Evolutionary conservation across 495 filamentous ascomycete genomes (phyloP), one percentile per base, ranked within the genome.

Genomic region (Trichoderma asperelloides): DNA sequence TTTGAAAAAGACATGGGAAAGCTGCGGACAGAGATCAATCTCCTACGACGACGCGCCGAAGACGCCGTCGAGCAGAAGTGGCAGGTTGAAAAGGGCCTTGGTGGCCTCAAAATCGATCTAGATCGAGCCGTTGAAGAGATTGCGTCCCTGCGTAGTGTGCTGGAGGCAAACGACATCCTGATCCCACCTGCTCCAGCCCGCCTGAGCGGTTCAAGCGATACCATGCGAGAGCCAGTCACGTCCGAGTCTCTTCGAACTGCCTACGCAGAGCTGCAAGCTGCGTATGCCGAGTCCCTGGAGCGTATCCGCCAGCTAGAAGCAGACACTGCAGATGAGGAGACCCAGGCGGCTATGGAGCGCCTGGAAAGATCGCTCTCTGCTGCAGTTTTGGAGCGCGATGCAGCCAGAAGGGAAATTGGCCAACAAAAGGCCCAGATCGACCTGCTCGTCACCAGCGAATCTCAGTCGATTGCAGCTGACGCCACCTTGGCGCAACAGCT

Each of bases 51-150:
- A 66, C 88, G 96, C 65, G 93, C 96, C 28, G 93, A 98, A 70
- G 95, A 98, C 66, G 96, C 95, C 25, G 82, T 97, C n/a, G 92
- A 96, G 71, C 90, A 93, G 72, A 98, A 97, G 79, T 97, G 89
- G 85, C 89, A 95, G 77, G 94, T 93, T 67, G 95, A 98, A 77
- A 96, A 96, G 77, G 92, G 93, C 28, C 82, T 98, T 16, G 85
- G 88, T 67, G 93, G 94, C 51, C 80, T 98, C 69, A 96, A 96
- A 77, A 97, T 97, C 90, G 95, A 98, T 74, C 85, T 98, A 37
- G 96, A 98, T 73, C 90, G 93, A 68, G 92, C 95, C 4, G 90
- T 97, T 76, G 90, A 95, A 74, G 96, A 98, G 79, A 97, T 94
- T 15, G 79, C 82, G 39, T 91, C 89, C 30, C 79, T 98, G 39